Evolutionary conservation across 495 filamentous ascomycete genomes (phyloP).

Genomic region (Trichoderma asperelloides): DNA sequence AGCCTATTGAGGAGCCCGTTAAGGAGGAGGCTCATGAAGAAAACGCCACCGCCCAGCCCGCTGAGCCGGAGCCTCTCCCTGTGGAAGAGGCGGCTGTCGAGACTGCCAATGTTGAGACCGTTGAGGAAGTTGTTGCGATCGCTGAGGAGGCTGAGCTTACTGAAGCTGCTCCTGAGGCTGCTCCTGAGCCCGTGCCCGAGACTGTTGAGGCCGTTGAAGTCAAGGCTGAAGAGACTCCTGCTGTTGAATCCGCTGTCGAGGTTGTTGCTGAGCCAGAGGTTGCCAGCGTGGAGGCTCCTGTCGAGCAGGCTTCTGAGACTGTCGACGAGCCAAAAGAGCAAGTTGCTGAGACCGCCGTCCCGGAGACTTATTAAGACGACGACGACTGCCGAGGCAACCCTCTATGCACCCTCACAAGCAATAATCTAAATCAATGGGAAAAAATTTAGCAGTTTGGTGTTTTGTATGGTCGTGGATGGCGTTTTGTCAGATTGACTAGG

Average conservation of each 20-base stretch:
- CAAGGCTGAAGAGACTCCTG: slow-evolving; percentile 2
- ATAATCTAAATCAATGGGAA: slow-evolving; percentile 1
- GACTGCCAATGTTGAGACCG: slow-evolving; percentile 23
- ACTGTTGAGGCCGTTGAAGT: background rate
- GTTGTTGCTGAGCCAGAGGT: slow-evolving; percentile 1
- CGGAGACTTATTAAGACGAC: slow-evolving; percentile 7
- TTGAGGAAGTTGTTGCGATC: slow-evolving; percentile 20
- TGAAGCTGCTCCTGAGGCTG: background rate
- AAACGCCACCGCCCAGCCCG: slow-evolving; percentile 9
- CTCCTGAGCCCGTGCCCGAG: background rate
- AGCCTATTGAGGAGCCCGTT: slow-evolving; percentile 12
- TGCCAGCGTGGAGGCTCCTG: background rate
- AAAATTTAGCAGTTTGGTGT: background rate
- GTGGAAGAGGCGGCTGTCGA: slow-evolving; percentile 22
- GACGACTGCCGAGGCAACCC: slow-evolving; percentile 5
- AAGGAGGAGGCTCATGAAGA: slow-evolving; percentile 3
- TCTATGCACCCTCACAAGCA: slow-evolving; percentile 8
- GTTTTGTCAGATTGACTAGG: slow-evolving; percentile 8
- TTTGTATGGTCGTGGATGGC: slow-evolving; percentile 10
- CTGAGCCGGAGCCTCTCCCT: slow-evolving; percentile 13
- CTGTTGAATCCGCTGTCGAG: slow-evolving; percentile 13
- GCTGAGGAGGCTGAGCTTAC: slow-evolving; percentile 18
- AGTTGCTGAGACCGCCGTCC: background rate
- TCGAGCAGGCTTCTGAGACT: background rate
- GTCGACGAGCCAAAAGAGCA: background rate